Percentiles rank a stretch among this genome's conserved stretches.
Conservation (phyloP, 257 asterid genomes). For the Fraxinus anomala region DNA sequence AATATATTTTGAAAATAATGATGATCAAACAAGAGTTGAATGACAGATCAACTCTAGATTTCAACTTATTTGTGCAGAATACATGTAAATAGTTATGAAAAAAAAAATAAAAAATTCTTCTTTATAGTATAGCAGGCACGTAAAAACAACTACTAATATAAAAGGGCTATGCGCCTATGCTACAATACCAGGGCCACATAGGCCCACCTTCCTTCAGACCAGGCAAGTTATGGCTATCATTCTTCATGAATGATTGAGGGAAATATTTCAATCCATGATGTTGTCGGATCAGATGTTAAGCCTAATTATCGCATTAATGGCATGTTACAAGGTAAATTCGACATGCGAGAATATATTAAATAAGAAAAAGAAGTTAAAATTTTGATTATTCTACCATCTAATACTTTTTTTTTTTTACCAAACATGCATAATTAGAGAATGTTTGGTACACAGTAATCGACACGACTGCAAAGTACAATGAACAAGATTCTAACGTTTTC, state of each 20-base stretch:
- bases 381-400: background rate
- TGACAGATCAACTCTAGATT: background rate
- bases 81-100: background rate
- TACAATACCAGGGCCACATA: no score
- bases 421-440: background rate
- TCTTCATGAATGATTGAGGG: slow-evolving; percentile 22
- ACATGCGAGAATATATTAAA: background rate
- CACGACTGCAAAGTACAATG: background rate
- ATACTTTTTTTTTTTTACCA: background rate
- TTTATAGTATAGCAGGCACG: background rate
- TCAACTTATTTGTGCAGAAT: background rate
- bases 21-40: no score
- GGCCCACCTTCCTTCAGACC: slow-evolving; percentile 14
- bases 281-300: slow-evolving; percentile 20
- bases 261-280: slow-evolving; percentile 12
- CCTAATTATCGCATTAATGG: background rate
- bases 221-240: slow-evolving; percentile 28
- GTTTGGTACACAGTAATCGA: background rate
- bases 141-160: background rate
- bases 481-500: background rate
- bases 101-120: background rate
- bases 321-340: background rate
- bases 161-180: no score
- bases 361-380: background rate
- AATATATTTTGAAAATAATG: no score